Evolutionary conservation across 331 rosid species (phyloP), one percentile per base, ranked within the genome.

Genomic region (Quercus lobata): DNA sequence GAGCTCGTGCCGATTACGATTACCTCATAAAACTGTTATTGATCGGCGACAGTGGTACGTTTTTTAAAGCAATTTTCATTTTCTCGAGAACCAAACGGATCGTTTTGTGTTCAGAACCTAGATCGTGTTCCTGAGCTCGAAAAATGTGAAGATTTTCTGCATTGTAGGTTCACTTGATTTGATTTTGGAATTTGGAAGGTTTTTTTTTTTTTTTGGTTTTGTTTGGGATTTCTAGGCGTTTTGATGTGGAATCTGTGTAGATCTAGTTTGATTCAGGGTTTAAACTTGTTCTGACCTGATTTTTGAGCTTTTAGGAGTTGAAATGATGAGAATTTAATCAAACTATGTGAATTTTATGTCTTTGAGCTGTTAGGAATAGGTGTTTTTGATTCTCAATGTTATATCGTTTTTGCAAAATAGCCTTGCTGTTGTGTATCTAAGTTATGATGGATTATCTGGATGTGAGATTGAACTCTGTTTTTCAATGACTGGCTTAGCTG

Each of bases 1-100:
- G 97, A 88, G 94, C 97, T 83, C 91, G 97, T 61, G 97, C 97
- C 58, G 93, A 94, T 90, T 92, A 90, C 73, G 98, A 94, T 84
- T 92, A 82, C 79, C 98, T 94, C 77, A 84, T 94, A 82, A 94
- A 94, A 87, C 96, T 94, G 81, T 89, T 94, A 18, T 77, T 94
- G 88, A 94, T 94, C 84, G 98, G 98, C 57, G 98, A 94, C 72
- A 94, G 98, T 79, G 98, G 98, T 94, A 82, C 27, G 87, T 81
- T 15, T 46, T 30, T 32, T 17, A 4, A 18, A 71, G 54, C 63
- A 18, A 29, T 54, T 52, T 12, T 14, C 21, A 27, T 6, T 5
- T 78, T 72, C 78, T 19, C 60, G 29, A 25, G 69, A 66, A 66
- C 53, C 52, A 61, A 54, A 46, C 81, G 27, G 73, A 71, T 7